Percentiles rank a stretch among this genome's conserved stretches.
phyloP scores from a whole-genome alignment of 768 basidiomycete genomes.

The Tylopilus rubrobrunneus region DNA sequence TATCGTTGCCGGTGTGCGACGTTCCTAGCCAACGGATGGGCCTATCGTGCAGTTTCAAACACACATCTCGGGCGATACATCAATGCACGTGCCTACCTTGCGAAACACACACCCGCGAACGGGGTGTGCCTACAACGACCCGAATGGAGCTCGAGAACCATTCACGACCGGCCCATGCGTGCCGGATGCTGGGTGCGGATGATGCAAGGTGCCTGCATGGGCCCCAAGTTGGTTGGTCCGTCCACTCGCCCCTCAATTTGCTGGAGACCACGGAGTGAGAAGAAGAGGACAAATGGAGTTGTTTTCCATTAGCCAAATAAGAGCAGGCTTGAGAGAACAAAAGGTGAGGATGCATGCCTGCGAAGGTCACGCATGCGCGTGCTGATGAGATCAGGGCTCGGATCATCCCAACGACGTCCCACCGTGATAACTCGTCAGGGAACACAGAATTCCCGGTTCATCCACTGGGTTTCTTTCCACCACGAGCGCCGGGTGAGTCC shows the following conservation, averaged over 20 bases:
- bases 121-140: not conserved
- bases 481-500: not conserved
- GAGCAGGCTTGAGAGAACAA: conserved; percentile 44
- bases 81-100: not conserved
- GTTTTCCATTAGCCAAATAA: conserved; percentile 9
- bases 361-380: conserved; percentile 3
- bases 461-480: not conserved
- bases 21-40: not conserved
- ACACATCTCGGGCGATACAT: not conserved
- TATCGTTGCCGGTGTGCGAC: not conserved
- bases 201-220: conserved; percentile 36
- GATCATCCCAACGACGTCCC: not conserved
- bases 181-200: conserved; percentile 42
- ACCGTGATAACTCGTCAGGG: not conserved
- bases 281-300: conserved; percentile 20
- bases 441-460: not conserved
- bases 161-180: not conserved
- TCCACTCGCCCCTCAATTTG: conserved; percentile 66
- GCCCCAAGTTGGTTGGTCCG: conserved; percentile 40
- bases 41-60: not conserved
- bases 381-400: conserved; percentile 1
- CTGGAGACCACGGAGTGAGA: conserved; percentile 12
- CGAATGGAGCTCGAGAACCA: not conserved
- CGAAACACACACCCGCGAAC: conserved; percentile 1
- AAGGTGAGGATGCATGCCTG: conserved; percentile 22